A percentile compares a stretch with the other conserved stretches of the same genome.
phyloP scores from a whole-genome alignment of 768 basidiomycete genomes.

The Amanita polypyramis region DNA sequence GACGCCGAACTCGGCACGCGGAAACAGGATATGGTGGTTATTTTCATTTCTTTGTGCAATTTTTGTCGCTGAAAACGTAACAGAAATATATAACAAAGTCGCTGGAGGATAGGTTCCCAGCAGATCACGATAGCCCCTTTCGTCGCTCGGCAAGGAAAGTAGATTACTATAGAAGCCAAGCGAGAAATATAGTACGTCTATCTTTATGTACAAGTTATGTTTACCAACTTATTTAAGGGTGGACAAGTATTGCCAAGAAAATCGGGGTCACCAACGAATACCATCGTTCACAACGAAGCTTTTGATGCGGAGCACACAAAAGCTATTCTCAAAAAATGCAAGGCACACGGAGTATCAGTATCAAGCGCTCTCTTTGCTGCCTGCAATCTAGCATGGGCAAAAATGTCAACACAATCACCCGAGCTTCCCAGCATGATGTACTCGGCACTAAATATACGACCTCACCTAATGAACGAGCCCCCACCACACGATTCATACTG shows the following conservation, averaged over 20 bases:
- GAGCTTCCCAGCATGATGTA: slow-evolving; percentile 72
- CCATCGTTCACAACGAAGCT: slow-evolving; percentile 60
- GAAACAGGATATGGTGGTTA: neutral
- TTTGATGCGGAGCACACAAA: slow-evolving; percentile 48
- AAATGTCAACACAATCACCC: slow-evolving; percentile 29
- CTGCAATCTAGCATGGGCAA: slow-evolving; percentile 66
- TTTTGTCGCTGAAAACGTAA: neutral
- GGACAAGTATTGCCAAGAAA: slow-evolving; percentile 62
- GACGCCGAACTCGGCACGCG: neutral
- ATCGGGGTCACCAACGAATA: slow-evolving; percentile 35
- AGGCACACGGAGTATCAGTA: slow-evolving; percentile 60
- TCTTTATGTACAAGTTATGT: neutral
- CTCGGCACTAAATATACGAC: slow-evolving; percentile 72
- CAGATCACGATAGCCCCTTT: slow-evolving; percentile 23
- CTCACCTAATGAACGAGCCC: slow-evolving; percentile 36
- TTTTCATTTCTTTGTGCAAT: neutral
- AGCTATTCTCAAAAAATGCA: slow-evolving; percentile 58
- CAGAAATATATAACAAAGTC: slow-evolving; percentile 13
- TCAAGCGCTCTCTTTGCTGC: slow-evolving; percentile 68
- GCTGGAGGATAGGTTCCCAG: slow-evolving; percentile 24
- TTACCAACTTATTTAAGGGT: slow-evolving; percentile 30
- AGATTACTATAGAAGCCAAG: slow-evolving; percentile 46
- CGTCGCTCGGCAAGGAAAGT: slow-evolving; percentile 36
- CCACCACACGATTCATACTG: slow-evolving; percentile 56
- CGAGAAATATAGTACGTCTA: slow-evolving; percentile 40